These are phyloP conservation scores for Pseudophaeomoniella oleicola DNA, from an alignment of 2,329 filamentous ascomycete genomes.

Conservation along the genomic window DNA sequence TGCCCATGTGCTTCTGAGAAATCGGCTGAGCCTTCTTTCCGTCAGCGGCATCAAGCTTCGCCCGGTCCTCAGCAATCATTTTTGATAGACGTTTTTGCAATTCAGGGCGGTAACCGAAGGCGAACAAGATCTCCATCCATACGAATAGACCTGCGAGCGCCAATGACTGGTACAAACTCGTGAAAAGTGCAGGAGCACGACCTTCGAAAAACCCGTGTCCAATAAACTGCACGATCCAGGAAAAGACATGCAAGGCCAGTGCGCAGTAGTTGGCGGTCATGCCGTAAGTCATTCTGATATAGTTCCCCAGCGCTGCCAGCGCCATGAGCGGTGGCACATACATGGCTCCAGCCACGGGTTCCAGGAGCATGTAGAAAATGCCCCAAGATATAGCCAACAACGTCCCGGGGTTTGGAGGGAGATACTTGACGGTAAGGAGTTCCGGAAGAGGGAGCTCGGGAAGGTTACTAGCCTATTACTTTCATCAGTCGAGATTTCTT, in stretches of 20 bases:
- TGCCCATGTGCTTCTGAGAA: not conserved
- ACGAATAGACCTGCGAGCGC: conserved; percentile 93
- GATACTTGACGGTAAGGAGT: conserved; percentile 37
- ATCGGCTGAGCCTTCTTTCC: conserved; percentile 21
- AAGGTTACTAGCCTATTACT: conserved; percentile 2
- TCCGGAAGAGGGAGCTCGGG: conserved; percentile 38
- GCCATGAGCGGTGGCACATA: conserved; percentile 63
- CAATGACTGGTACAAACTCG: conserved; percentile 82
- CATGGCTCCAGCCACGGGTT: conserved; percentile 76
- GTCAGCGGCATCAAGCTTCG: conserved; percentile 53
- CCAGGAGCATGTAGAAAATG: conserved; percentile 74
- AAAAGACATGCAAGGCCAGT: conserved; percentile 52
- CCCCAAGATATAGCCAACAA: conserved; percentile 50
- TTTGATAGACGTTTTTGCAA: conserved; percentile 68
- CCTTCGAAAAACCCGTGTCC: conserved; percentile 84
- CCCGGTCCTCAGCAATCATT: conserved; percentile 60
- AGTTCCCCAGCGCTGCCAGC: conserved; percentile 60
- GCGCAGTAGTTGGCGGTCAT: conserved; percentile 49
- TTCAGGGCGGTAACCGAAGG: conserved; percentile 76
- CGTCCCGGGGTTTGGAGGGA: conserved; percentile 46
- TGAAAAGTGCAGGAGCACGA: conserved; percentile 72
- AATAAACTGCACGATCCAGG: conserved; percentile 81
- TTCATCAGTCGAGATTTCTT: not conserved
- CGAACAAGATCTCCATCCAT: conserved; percentile 89
- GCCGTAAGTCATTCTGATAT: conserved; percentile 52